These are phyloP conservation scores for Discostella stelligeroides DNA, from an alignment of 108 stramenopile genomes.

Conservation along the genomic window DNA sequence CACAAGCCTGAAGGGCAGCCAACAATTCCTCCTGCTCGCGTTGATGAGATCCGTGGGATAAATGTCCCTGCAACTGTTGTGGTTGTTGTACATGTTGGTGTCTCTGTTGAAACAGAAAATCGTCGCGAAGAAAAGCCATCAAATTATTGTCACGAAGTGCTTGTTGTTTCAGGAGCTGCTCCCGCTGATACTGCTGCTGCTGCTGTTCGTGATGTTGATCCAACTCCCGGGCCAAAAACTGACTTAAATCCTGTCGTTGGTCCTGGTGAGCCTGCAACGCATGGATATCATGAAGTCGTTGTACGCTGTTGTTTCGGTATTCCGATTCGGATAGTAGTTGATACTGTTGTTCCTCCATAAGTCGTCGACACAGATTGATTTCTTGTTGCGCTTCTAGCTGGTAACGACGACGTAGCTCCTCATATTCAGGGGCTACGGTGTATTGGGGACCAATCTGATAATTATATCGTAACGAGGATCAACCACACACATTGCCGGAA, in stretches of 20 bases:
- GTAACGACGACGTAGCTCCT: constrained; percentile 31
- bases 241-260: constrained; percentile 21
- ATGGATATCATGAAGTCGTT: constrained; percentile 8
- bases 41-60: constrained; percentile 18
- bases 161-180: constrained; percentile 15
- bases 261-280: constrained; percentile 17
- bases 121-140: constrained; percentile 17
- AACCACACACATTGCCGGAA: too few relatives aligned
- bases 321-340: constrained; percentile 34
- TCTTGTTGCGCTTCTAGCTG: constrained; percentile 38
- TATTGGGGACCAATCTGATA: constrained; percentile 27
- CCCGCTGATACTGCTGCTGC: constrained; percentile 26
- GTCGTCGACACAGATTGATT: constrained; percentile 30
- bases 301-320: constrained; percentile 19
- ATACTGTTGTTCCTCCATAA: constrained; percentile 24
- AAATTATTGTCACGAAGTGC: constrained; percentile 13
- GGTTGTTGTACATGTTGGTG: constrained; percentile 36
- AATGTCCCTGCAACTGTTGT: constrained; percentile 25
- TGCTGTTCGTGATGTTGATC: constrained; percentile 9
- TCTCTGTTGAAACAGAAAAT: constrained; percentile 23
- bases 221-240: constrained; percentile 25
- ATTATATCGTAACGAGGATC: neutral
- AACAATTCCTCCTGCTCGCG: constrained; percentile 19
- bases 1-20: constrained; percentile 24
- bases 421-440: constrained; percentile 34